Evolutionary conservation across 306 rosid genomes (phyloP).

Genomic region (Malus sieversii): DNA sequence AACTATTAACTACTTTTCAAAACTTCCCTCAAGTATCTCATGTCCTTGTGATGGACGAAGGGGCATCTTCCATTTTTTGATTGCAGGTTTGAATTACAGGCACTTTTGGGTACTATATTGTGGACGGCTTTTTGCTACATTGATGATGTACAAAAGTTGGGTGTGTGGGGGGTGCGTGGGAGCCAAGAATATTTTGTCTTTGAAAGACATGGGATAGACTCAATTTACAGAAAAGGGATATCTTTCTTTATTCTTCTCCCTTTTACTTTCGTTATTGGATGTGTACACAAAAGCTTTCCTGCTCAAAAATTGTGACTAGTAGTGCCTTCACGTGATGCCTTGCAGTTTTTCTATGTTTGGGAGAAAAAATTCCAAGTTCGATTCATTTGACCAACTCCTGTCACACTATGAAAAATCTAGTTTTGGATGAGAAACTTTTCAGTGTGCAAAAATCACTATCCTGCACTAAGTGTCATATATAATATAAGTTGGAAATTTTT

Average conservation of each 20-base stretch:
- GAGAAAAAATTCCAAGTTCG: conserved; percentile 11
- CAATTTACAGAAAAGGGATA: conserved; percentile 14
- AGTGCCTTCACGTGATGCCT: conserved; percentile 53
- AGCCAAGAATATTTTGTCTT: conserved; percentile 3
- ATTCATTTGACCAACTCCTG: conserved; percentile 33
- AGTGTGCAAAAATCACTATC: no score
- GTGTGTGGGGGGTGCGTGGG: background rate
- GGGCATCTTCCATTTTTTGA: background rate
- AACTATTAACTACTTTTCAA: background rate
- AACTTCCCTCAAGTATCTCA: background rate
- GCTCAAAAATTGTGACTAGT: conserved; percentile 41
- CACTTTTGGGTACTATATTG: background rate
- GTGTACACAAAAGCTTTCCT: conserved; percentile 30
- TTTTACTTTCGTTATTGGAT: conserved; percentile 21
- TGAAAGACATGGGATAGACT: conserved; percentile 11
- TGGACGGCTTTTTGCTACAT: conserved; percentile 9
- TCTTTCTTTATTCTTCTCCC: conserved; percentile 12
- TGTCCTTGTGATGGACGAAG: conserved; percentile 19
- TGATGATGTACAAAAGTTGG: conserved; percentile 5
- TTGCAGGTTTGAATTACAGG: conserved; percentile 3
- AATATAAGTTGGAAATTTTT: no score
- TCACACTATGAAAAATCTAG: background rate
- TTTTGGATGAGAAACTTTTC: background rate
- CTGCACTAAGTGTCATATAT: no score
- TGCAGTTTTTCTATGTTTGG: conserved; percentile 28